Evolutionary conservation across 495 filamentous ascomycete species (phyloP).

Genomic region (Bombardia bombarda): DNA sequence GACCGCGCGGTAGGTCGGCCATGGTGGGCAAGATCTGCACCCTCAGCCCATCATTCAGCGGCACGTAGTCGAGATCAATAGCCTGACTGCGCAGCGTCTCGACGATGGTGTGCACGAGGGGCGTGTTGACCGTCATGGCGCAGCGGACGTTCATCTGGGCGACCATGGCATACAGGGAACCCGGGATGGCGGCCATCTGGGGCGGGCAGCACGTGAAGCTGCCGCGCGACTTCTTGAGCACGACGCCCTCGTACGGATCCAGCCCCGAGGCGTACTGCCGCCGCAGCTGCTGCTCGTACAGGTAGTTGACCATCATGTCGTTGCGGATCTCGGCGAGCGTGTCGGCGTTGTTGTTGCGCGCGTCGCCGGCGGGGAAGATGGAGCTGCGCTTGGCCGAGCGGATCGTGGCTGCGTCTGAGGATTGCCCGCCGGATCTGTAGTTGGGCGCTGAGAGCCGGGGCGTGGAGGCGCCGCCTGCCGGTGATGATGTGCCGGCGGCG

Average conservation of each 20-base stretch:
- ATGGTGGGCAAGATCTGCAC: slow-evolving; percentile 54
- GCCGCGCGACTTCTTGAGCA: slow-evolving; percentile 48
- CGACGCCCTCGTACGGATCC: slow-evolving; percentile 49
- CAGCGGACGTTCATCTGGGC: slow-evolving; percentile 47
- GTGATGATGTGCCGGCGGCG: neutral
- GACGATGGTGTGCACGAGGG: slow-evolving; percentile 20
- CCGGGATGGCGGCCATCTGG: slow-evolving; percentile 38
- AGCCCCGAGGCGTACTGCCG: slow-evolving; percentile 47
- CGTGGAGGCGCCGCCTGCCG: neutral
- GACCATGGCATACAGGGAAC: slow-evolving; percentile 43
- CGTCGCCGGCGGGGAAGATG: slow-evolving; percentile 39
- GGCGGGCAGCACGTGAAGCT: slow-evolving; percentile 48
- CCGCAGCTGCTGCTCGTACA: slow-evolving; percentile 53
- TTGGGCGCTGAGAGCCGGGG: neutral
- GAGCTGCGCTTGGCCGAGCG: slow-evolving; percentile 17
- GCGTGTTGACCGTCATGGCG: slow-evolving; percentile 25
- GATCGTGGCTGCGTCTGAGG: slow-evolving; percentile 5
- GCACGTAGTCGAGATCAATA: slow-evolving; percentile 37
- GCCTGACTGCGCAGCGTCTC: slow-evolving; percentile 17
- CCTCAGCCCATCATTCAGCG: slow-evolving; percentile 47
- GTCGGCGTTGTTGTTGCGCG: slow-evolving; percentile 31
- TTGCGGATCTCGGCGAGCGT: slow-evolving; percentile 44
- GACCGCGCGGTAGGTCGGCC: slow-evolving; percentile 43
- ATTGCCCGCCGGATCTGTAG: too few species aligned
- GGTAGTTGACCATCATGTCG: slow-evolving; percentile 53